Percentiles rank a stretch among this genome's conserved stretches.
phyloP scores from a whole-genome alignment of 192 early-diverging fungal species.

The Paraglomus occultum region DNA sequence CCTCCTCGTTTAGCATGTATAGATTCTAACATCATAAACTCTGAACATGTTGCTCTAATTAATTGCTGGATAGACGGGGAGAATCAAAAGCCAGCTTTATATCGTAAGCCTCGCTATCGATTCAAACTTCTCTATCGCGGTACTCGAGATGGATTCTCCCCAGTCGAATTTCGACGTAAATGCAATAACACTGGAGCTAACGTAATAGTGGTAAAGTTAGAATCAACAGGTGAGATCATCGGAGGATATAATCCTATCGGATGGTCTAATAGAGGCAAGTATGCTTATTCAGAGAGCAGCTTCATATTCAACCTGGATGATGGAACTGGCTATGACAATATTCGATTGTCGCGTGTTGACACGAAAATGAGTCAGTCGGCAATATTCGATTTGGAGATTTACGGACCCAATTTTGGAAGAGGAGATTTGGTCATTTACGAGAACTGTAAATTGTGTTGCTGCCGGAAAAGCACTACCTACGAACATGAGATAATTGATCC shows the following conservation, averaged over 20 bases:
- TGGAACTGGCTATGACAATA: neutral
- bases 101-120: constrained; percentile 2
- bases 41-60: constrained; percentile 11
- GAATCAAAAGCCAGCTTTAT: neutral
- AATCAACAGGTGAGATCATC: constrained; percentile 2
- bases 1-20: neutral
- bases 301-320: constrained; percentile 8
- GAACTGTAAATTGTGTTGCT: neutral
- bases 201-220: neutral
- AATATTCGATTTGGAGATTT: constrained; percentile 13
- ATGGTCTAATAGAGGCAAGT: constrained; percentile 8
- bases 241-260: constrained; percentile 10
- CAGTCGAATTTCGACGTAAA: neutral
- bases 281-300: neutral
- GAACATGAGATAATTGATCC: constrained; percentile 13
- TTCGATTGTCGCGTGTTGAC: neutral
- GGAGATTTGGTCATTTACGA: constrained; percentile 7
- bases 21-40: constrained; percentile 3
- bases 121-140: constrained; percentile 13
- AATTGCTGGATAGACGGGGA: constrained; percentile 10
- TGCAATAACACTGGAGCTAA: neutral
- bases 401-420: constrained; percentile 6
- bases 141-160: neutral
- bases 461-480: constrained; percentile 4
- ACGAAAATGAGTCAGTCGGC: neutral